Evolutionary conservation across 73 alveolate species (phyloP).

Genomic region (Uronychia binucleata): DNA sequence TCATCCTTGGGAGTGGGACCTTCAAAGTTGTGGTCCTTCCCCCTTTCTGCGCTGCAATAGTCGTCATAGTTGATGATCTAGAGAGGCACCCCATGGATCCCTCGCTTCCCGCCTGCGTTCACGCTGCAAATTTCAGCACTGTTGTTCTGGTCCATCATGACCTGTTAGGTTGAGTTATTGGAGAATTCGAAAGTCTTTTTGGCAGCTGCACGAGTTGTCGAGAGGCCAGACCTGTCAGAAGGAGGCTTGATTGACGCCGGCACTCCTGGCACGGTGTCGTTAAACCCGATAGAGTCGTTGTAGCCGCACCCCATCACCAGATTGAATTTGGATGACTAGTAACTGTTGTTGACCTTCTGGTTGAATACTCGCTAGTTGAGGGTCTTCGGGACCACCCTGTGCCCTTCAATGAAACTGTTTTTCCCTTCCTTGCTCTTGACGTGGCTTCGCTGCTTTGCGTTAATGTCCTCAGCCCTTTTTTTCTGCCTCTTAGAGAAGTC

Average conservation of each 20-base stretch:
- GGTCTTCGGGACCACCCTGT: background rate
- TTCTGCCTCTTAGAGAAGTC: background rate
- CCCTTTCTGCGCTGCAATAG: background rate
- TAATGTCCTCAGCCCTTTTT: background rate
- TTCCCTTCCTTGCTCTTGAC: background rate
- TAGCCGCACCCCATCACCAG: background rate
- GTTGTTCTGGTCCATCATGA: background rate
- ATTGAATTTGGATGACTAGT: background rate
- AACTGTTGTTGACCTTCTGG: background rate
- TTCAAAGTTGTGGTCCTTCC: background rate
- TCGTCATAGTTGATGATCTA: background rate
- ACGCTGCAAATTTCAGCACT: background rate
- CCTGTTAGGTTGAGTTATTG: background rate
- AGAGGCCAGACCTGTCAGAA: background rate
- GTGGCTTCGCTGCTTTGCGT: background rate
- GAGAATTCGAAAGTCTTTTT: background rate
- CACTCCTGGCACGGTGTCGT: background rate
- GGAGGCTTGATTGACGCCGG: background rate
- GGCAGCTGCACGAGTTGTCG: background rate
- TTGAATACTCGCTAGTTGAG: background rate
- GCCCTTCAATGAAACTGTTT: background rate
- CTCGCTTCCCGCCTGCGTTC: background rate
- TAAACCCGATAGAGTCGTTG: background rate
- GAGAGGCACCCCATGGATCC: constrained; percentile 1
- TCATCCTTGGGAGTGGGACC: background rate